phyloP scores from a whole-genome alignment of 2,329 filamentous ascomycete genomes.

The Cercospora sp. region DNA sequence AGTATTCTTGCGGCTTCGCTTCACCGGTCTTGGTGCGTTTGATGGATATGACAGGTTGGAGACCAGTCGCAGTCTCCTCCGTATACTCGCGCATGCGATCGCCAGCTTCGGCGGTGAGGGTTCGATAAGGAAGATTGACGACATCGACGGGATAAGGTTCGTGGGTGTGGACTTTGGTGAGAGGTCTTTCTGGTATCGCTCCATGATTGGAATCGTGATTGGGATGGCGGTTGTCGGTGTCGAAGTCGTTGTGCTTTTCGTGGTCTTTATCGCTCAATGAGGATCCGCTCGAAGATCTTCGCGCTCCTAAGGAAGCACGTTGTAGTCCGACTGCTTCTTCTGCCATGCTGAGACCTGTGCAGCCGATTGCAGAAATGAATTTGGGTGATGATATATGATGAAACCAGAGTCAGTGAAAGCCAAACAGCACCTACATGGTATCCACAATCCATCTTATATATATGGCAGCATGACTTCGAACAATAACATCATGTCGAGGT shows the following conservation, averaged over 20 bases:
- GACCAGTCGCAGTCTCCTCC: conserved; percentile 28
- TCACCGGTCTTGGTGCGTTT: conserved; percentile 31
- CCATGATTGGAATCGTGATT: neutral
- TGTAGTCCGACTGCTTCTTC: conserved; percentile 1
- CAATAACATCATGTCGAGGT: conserved; percentile 1
- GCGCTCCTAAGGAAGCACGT: neutral
- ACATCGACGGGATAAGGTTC: conserved; percentile 17
- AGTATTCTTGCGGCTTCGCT: conserved; percentile 46
- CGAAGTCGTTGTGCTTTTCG: neutral
- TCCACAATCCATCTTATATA: conserved; percentile 8
- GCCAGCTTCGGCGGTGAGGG: conserved; percentile 25
- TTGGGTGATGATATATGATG: neutral
- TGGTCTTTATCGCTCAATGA: neutral
- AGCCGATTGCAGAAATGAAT: neutral
- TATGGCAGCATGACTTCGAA: neutral
- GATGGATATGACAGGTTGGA: conserved; percentile 31
- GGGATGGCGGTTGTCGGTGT: neutral
- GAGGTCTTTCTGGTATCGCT: neutral
- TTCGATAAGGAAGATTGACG: conserved; percentile 30
- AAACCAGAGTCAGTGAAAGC: neutral
- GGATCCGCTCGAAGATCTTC: neutral
- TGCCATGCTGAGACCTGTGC: conserved; percentile 1
- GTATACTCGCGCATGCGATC: conserved; percentile 33
- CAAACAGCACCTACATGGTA: conserved; percentile 1
- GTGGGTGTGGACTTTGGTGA: conserved; percentile 14